Conservation (phyloP, 1,284 basidiomycete species). For the Ceratobasidium sp. region DNA sequence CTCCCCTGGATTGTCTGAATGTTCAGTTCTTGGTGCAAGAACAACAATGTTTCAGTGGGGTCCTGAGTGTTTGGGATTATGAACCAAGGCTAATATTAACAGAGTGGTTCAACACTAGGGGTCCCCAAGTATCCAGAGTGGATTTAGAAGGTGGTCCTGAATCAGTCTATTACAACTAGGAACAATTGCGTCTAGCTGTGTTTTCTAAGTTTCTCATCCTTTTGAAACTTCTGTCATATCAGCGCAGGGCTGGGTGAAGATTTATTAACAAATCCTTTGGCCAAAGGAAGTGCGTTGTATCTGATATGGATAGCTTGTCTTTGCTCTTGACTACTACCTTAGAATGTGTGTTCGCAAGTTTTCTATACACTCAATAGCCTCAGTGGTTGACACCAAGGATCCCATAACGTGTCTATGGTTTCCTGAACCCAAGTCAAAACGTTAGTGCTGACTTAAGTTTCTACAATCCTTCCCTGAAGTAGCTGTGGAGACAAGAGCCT, state of each 20-base stretch:
- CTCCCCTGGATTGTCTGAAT: too few species aligned
- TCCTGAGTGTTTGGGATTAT: conserved; percentile 8
- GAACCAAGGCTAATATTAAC: not conserved
- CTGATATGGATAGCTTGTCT: conserved; percentile 3
- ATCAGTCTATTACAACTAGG: not conserved
- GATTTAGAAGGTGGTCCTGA: not conserved
- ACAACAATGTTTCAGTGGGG: too few species aligned
- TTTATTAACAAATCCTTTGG: not conserved
- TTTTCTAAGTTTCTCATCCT: too few species aligned
- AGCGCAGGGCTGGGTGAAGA: not conserved
- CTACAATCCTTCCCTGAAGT: too few species aligned
- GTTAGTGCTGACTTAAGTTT: not conserved
- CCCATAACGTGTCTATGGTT: not conserved
- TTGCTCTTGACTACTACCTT: conserved; percentile 1
- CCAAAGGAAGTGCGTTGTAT: not conserved
- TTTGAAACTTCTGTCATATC: conserved; percentile 4
- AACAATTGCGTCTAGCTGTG: not conserved
- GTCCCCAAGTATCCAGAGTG: not conserved
- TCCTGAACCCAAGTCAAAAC: not conserved
- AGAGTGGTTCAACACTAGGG: not conserved
- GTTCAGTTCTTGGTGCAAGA: too few species aligned
- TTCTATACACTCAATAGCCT: not conserved
- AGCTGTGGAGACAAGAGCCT: not conserved
- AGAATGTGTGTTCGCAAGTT: not conserved
- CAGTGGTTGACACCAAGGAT: not conserved